A percentile compares a stretch with the other conserved stretches of the same genome.
These are phyloP conservation scores for Aspergillus caelatus DNA, from an alignment of 2,329 filamentous ascomycete species.

Conservation along the genomic window DNA sequence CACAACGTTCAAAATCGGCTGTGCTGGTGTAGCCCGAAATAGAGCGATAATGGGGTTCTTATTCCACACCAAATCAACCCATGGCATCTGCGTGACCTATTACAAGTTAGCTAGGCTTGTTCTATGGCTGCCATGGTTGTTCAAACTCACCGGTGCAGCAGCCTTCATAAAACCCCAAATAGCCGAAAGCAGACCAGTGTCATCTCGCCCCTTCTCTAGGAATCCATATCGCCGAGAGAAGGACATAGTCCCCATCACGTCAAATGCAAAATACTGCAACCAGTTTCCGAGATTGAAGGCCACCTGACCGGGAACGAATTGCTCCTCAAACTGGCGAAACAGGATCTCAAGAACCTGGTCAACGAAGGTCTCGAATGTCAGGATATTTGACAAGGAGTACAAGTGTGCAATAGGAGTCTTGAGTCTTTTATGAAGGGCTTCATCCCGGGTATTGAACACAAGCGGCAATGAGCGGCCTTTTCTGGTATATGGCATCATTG, in stretches of 20 bases:
- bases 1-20: background rate
- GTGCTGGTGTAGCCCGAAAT: background rate
- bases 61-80: slow-evolving; percentile 61
- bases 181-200: slow-evolving; percentile 72
- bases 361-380: slow-evolving; percentile 13
- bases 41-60: slow-evolving; percentile 10
- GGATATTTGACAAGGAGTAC: slow-evolving; percentile 20
- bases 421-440: slow-evolving; percentile 29
- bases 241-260: slow-evolving; percentile 77
- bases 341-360: slow-evolving; percentile 24
- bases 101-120: background rate
- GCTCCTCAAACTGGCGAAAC: slow-evolving; percentile 25
- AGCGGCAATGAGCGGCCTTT: slow-evolving; percentile 19
- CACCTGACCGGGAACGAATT: slow-evolving; percentile 9
- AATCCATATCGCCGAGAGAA: slow-evolving; percentile 77
- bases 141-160: slow-evolving; percentile 3
- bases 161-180: slow-evolving; percentile 36
- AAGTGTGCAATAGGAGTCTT: slow-evolving; percentile 16
- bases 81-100: slow-evolving; percentile 69
- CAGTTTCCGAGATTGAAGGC: slow-evolving; percentile 45
- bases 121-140: too few relatives aligned
- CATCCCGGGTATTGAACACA: slow-evolving; percentile 37
- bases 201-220: slow-evolving; percentile 72
- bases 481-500: slow-evolving; percentile 9
- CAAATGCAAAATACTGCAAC: slow-evolving; percentile 81